phyloP scores from a whole-genome alignment of 1,284 basidiomycete genomes.

The Pseudozyma sp. region DNA sequence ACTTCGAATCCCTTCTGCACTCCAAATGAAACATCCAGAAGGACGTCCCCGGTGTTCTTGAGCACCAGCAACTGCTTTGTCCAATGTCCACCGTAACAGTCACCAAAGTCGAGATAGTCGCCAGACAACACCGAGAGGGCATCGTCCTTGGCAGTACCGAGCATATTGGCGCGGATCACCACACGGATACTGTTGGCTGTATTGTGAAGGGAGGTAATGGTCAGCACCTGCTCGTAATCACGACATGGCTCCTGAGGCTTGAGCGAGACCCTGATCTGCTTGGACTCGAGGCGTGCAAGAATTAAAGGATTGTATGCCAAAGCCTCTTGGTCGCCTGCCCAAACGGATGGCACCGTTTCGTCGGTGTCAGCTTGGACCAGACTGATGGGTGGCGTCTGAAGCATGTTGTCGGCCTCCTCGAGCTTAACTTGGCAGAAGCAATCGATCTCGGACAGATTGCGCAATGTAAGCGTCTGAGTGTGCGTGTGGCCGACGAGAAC shows the following conservation, averaged over 20 bases:
- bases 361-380: conserved; percentile 38
- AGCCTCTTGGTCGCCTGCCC: conserved; percentile 43
- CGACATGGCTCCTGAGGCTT: conserved; percentile 55
- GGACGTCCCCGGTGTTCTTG: conserved; percentile 71
- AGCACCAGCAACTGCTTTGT: conserved; percentile 71
- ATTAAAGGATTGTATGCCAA: conserved; percentile 31
- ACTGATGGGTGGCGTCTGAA: conserved; percentile 47
- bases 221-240: conserved; percentile 65
- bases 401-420: conserved; percentile 64
- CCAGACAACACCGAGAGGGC: conserved; percentile 71
- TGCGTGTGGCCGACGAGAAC: conserved; percentile 61
- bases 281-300: conserved; percentile 32
- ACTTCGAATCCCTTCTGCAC: conserved; percentile 70
- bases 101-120: conserved; percentile 71
- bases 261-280: conserved; percentile 47
- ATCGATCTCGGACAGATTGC: conserved; percentile 63
- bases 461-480: conserved; percentile 46
- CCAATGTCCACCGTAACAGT: conserved; percentile 72
- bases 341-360: conserved; percentile 40
- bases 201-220: conserved; percentile 63
- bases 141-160: conserved; percentile 68
- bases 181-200: conserved; percentile 58
- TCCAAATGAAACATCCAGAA: conserved; percentile 71
- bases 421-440: conserved; percentile 62
- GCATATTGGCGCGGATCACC: conserved; percentile 65